Conservation (phyloP, 768 basidiomycete genomes). For the Trametes cingulata region DNA sequence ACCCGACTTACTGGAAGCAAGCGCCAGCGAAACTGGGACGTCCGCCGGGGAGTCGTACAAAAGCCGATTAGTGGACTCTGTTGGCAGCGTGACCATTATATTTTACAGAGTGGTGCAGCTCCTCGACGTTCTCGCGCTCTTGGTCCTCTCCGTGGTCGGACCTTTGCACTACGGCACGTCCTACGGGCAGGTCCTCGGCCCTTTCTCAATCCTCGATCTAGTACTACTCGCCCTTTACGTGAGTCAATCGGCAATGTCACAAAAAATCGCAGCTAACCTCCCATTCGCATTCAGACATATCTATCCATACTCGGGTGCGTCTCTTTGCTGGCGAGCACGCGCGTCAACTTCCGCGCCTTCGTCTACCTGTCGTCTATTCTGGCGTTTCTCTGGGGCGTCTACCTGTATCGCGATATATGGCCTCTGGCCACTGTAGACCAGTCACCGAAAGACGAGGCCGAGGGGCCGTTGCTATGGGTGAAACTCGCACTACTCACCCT, state of each 20-base stretch:
- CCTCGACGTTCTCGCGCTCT: background rate
- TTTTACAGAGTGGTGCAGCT: background rate
- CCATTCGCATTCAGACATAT: constrained; percentile 41
- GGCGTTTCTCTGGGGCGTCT: constrained; percentile 35
- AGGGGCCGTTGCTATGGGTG: constrained; percentile 39
- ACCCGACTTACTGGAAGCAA: too few species aligned
- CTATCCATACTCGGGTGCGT: constrained; percentile 35
- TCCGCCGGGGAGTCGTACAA: too few species aligned
- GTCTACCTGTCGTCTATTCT: constrained; percentile 38
- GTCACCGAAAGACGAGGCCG: constrained; percentile 35
- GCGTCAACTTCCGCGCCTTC: constrained; percentile 27
- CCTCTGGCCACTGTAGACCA: constrained; percentile 39
- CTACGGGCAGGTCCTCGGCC: background rate
- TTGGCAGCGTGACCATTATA: background rate
- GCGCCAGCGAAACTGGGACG: too few species aligned
- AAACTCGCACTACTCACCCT: constrained; percentile 37
- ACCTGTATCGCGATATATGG: constrained; percentile 41
- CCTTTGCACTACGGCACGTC: background rate
- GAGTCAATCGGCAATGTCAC: too few species aligned
- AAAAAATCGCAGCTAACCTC: too few species aligned
- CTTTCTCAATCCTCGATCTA: background rate
- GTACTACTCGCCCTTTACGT: background rate
- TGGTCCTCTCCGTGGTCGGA: background rate
- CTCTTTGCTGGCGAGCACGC: constrained; percentile 28
- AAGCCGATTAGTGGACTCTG: background rate